These are phyloP conservation scores for Aurantiochytrium sp. DNA, from an alignment of 108 stramenopile species.

Conservation along the genomic window DNA sequence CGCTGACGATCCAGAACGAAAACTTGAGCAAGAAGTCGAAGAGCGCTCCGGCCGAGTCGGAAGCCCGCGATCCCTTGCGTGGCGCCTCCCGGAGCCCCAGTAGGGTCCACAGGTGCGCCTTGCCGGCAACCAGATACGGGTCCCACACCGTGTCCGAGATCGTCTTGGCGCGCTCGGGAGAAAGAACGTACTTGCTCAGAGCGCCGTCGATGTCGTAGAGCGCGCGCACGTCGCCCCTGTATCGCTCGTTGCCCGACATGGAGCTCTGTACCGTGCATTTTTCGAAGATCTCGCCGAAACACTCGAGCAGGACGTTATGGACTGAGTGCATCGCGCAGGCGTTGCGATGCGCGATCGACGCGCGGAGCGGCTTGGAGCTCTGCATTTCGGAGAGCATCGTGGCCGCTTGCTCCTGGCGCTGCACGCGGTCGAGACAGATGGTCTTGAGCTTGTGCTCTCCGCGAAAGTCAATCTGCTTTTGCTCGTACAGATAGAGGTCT, in stretches of 20 bases:
- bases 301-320: neutral
- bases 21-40: neutral
- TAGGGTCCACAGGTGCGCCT: neutral
- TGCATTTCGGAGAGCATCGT: neutral
- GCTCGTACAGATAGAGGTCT: neutral
- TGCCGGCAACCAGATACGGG: neutral
- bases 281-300: neutral
- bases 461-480: neutral
- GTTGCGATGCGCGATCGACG: neutral
- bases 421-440: neutral
- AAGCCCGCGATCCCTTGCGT: neutral
- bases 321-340: neutral
- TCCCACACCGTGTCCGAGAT: neutral
- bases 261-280: conserved; percentile 30
- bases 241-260: neutral
- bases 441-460: neutral
- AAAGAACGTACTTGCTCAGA: neutral
- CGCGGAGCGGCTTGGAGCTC: neutral
- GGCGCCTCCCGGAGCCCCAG: neutral
- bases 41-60: neutral
- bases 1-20: neutral
- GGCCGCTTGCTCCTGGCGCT: neutral
- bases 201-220: neutral
- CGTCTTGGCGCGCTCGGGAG: neutral
- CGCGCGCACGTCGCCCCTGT: neutral